These are phyloP conservation scores for Aulographum hederae DNA, from an alignment of 2,329 filamentous ascomycete genomes.

Conservation along the genomic window DNA sequence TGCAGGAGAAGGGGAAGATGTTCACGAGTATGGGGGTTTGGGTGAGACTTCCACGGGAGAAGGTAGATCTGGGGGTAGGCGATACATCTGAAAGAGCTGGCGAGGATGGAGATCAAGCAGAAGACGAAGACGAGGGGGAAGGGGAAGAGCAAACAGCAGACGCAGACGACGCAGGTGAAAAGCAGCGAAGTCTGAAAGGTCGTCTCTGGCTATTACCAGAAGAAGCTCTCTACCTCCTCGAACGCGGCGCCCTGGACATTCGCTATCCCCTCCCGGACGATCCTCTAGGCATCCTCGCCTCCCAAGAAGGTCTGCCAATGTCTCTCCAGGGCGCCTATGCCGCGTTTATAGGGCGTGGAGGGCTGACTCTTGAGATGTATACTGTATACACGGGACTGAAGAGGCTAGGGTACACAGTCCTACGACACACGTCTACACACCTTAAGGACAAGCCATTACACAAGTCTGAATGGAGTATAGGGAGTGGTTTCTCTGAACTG, in stretches of 20 bases:
- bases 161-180: conserved; percentile 2
- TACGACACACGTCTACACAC: conserved; percentile 39
- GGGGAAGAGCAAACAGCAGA: conserved; percentile 8
- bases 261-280: conserved; percentile 53
- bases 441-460: too few species aligned
- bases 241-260: conserved; percentile 72
- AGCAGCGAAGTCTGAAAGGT: conserved; percentile 14
- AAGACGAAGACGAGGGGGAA: conserved; percentile 26
- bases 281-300: too few species aligned
- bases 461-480: too few species aligned
- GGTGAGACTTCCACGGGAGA: conserved; percentile 19
- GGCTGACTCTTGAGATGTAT: conserved; percentile 57
- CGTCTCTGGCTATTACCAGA: conserved; percentile 34
- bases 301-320: conserved; percentile 63
- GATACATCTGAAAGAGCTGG: too few species aligned
- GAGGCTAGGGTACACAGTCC: conserved; percentile 63
- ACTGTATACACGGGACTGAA: conserved; percentile 77
- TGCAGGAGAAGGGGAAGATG: conserved; percentile 53
- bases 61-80: too few species aligned
- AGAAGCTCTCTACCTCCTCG: conserved; percentile 76
- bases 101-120: neutral
- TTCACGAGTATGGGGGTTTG: conserved; percentile 37
- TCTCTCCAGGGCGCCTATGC: conserved; percentile 84
- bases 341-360: conserved; percentile 51
- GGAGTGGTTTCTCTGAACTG: too few species aligned